Evolutionary conservation across 2,329 filamentous ascomycete genomes (phyloP).

Genomic region (Lecanicillium sp.): DNA sequence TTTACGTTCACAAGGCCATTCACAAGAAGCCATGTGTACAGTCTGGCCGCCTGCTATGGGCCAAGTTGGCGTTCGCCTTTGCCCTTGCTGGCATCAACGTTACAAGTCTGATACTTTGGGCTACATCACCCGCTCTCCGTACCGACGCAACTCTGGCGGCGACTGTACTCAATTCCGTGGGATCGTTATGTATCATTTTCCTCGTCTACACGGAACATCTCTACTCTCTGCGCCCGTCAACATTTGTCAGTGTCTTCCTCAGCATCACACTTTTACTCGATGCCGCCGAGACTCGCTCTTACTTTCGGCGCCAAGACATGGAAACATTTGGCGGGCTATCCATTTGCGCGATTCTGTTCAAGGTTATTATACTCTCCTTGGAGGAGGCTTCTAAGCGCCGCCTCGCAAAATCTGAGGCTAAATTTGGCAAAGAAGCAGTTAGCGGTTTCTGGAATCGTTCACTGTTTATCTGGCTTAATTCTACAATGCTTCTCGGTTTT

Average conservation of each 20-base stretch:
- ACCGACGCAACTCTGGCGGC: conserved; percentile 19
- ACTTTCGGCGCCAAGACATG: conserved; percentile 20
- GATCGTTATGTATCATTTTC: conserved; percentile 15
- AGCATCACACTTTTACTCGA: conserved; percentile 24
- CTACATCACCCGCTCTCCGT: not conserved
- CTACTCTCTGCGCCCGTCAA: conserved; percentile 22
- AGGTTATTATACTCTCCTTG: conserved; percentile 18
- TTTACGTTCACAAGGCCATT: conserved; percentile 2
- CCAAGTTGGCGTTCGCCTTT: conserved; percentile 10
- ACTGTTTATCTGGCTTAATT: conserved; percentile 2
- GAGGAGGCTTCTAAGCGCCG: conserved; percentile 22
- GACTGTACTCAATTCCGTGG: conserved; percentile 17
- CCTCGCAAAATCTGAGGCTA: not conserved
- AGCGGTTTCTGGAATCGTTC: conserved; percentile 11
- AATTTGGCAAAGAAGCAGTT: conserved; percentile 13
- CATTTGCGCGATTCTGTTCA: conserved; percentile 16
- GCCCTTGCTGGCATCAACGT: conserved; percentile 10
- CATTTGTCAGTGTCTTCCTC: conserved; percentile 22
- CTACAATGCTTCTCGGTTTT: not conserved
- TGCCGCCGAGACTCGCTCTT: conserved; percentile 20
- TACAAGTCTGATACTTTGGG: conserved; percentile 19
- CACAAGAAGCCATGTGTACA: conserved; percentile 2
- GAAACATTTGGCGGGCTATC: conserved; percentile 17
- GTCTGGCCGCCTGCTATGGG: conserved; percentile 10
- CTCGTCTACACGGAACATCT: conserved; percentile 24